Percentiles rank a stretch among this genome's conserved stretches.
Evolutionary conservation across 805 yeast genomes (phyloP).

Genomic region (Monosporozyma unispora): DNA sequence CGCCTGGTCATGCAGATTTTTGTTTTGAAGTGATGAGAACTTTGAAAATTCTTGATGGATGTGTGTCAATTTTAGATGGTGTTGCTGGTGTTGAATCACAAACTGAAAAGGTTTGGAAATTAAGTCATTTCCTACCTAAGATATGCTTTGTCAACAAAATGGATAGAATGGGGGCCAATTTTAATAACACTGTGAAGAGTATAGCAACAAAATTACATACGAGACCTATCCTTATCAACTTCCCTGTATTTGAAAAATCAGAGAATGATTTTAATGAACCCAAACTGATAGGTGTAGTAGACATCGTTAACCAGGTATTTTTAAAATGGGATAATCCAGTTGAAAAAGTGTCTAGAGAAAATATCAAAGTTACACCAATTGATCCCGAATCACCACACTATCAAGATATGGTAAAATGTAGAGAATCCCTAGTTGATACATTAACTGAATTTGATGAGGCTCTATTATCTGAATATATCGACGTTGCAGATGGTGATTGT

Average conservation of each 20-base stretch:
- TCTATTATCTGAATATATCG: slow-evolving; percentile 69
- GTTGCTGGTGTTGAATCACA: slow-evolving; percentile 99
- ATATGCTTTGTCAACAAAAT: slow-evolving; percentile 83
- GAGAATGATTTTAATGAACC: slow-evolving; percentile 23
- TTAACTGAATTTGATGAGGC: slow-evolving; percentile 75
- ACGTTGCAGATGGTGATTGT: slow-evolving; percentile 55
- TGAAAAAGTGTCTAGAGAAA: slow-evolving; percentile 42
- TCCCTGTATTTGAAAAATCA: slow-evolving; percentile 55
- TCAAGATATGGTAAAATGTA: slow-evolving; percentile 44
- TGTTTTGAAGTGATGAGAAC: slow-evolving; percentile 90
- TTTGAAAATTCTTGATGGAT: slow-evolving; percentile 86
- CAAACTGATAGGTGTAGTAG: slow-evolving; percentile 48
- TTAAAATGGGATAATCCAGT: neutral
- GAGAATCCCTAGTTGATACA: slow-evolving; percentile 76
- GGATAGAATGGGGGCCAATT: slow-evolving; percentile 97
- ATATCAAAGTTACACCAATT: slow-evolving; percentile 31
- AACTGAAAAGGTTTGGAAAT: slow-evolving; percentile 94
- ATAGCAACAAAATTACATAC: slow-evolving; percentile 68
- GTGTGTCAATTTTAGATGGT: slow-evolving; percentile 84
- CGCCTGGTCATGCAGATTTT: slow-evolving; percentile 98
- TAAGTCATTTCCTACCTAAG: slow-evolving; percentile 69
- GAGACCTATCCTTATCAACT: slow-evolving; percentile 60
- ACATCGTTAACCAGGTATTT: slow-evolving; percentile 38
- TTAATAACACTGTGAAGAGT: slow-evolving; percentile 80
- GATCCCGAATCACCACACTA: slow-evolving; percentile 24